Base-by-base conservation (phyloP, 192 early-diverging fungal genomes). In the Coemansia interrupta region DNA sequence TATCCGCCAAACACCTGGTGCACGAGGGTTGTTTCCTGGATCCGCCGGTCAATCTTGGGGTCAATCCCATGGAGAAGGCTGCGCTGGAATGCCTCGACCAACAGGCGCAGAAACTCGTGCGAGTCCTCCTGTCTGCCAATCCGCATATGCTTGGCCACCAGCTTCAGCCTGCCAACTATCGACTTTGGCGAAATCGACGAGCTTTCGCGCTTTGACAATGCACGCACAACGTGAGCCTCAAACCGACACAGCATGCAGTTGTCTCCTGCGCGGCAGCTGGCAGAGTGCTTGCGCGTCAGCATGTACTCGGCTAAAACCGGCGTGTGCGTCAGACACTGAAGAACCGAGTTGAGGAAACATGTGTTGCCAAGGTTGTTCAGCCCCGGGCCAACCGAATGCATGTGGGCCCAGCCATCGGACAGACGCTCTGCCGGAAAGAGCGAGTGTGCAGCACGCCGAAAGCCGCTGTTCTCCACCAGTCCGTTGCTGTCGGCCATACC, bases 61-160 rank as follows among this genome's bases (percentile, higher is more conserved):
- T 83, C 84, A 48, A 78, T 66, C 8, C 84, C 84, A 23, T 71
- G 30, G 8, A 88, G 66, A 41, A 81, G 66, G 40, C 72, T 79
- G 57, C 87, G 86, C 66, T 91, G 87, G 41, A 89, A 80, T 20
- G 83, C 75, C 36, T 88, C 86, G n/a, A 91, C 54, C 18, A 91
- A 65, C 30, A 80, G 70, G 24, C 89, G 77, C 28, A 92, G 75
- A 60, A 94, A 94, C 70, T 96, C 93, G 61, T 96, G 92, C 10
- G 93, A 83, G 58, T 96, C 93, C 54, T 94, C 93, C 66, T 96
- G 93, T 18, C 88, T 72, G 11, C 91, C 91, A 4, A 89, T 60
- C 15, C 85, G 76, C 70, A 96, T 83, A 40, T 89, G 86, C 61
- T 84, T 87, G 41, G 89, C 88, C 15, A 96, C 84, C 51, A 78